A percentile compares a stretch with the other conserved stretches of the same genome.
Conservation (phyloP, 176 grass and related monocot genomes). For the Aegilops speltoides region DNA sequence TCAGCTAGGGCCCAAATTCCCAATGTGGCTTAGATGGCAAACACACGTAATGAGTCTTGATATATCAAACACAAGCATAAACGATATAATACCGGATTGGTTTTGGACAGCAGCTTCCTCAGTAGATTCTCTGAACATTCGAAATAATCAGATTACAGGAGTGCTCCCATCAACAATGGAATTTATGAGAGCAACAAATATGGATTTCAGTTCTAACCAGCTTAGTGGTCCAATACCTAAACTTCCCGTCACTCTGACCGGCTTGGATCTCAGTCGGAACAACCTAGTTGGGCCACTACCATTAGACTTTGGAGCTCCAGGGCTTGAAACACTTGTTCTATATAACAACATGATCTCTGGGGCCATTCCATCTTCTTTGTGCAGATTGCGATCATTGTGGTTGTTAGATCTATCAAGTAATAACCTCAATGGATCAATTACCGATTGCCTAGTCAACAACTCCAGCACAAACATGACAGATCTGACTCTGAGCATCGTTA, state of each 20-base stretch:
- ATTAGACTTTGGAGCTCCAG: not conserved
- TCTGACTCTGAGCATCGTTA: not conserved
- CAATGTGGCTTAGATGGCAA: not conserved
- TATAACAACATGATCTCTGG: not conserved
- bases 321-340: not conserved
- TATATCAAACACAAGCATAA: not conserved
- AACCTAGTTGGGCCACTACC: not conserved
- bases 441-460: not conserved
- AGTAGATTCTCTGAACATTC: rapidly evolving
- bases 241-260: not conserved
- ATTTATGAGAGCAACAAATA: not conserved
- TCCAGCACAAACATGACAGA: not conserved
- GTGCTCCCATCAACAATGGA: not conserved
- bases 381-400: not conserved
- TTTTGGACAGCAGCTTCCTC: not conserved
- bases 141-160: conserved; percentile 20
- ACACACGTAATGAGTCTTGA: not conserved
- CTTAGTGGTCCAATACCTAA: not conserved
- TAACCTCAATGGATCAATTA: not conserved
- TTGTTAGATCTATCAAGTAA: not conserved
- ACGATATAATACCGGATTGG: not conserved
- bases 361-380: not conserved
- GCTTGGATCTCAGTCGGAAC: not conserved
- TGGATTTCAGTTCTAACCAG: not conserved
- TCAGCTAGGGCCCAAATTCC: not conserved